Conservation (phyloP, 1,284 basidiomycete species). For the Austroboletus novae-zelandiae region DNA sequence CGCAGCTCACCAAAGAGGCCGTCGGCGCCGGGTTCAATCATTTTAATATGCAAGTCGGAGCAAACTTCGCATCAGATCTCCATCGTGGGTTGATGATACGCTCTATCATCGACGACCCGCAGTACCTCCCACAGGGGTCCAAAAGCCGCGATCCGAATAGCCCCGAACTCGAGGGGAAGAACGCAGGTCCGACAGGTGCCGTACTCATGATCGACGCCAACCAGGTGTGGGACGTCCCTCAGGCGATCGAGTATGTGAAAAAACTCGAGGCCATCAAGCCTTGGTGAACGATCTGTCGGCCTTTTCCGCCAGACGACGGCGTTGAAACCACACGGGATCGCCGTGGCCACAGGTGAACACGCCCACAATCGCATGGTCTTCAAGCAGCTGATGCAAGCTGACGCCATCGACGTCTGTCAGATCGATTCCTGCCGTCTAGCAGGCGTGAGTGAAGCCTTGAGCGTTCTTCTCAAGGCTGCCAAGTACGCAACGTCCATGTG, state of each 20-base stretch:
- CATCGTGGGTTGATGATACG: slow-evolving; percentile 87
- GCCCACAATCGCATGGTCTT: slow-evolving; percentile 97
- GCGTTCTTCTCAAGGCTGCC: slow-evolving; percentile 91
- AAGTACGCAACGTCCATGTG: slow-evolving; percentile 54
- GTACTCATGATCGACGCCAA: slow-evolving; percentile 98
- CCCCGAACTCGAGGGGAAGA: slow-evolving; percentile 75
- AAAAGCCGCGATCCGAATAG: slow-evolving; percentile 63
- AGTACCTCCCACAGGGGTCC: slow-evolving; percentile 57
- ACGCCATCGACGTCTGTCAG: slow-evolving; percentile 88
- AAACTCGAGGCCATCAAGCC: slow-evolving; percentile 80
- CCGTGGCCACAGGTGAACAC: slow-evolving; percentile 95
- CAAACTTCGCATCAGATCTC: slow-evolving; percentile 77
- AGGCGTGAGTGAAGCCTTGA: slow-evolving; percentile 91
- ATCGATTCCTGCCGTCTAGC: slow-evolving; percentile 94
- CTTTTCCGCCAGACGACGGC: too few species aligned
- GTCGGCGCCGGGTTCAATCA: slow-evolving; percentile 88
- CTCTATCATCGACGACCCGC: slow-evolving; percentile 90
- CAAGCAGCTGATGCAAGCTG: slow-evolving; percentile 92
- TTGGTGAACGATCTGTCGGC: slow-evolving; percentile 51
- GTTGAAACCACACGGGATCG: slow-evolving; percentile 81
- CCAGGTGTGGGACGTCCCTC: slow-evolving; percentile 93
- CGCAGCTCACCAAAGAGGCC: slow-evolving; percentile 82
- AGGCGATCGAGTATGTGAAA: slow-evolving; percentile 91
- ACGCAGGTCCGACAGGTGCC: slow-evolving; percentile 89
- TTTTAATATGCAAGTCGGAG: slow-evolving; percentile 98